Base-by-base conservation (phyloP, 1,139 yeast species). In the Taphrina confusa region DNA sequence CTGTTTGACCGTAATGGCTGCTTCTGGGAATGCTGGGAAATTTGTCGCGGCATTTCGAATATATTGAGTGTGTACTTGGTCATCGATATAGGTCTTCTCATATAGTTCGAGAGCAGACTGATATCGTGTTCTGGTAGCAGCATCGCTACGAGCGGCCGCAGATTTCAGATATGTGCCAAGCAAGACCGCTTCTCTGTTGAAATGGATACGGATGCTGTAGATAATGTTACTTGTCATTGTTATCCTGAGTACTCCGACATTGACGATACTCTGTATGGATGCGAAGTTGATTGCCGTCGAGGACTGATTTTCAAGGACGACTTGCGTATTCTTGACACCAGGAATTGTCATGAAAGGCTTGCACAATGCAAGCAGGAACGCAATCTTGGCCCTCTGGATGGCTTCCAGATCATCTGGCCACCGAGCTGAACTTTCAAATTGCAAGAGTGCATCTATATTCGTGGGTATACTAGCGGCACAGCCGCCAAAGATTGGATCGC, bases 331-430 rank as follows among this genome's bases (percentile, higher is more conserved):
- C 68, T 85, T 86, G 6, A 76, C 74, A 57, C 81, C 80, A 60
- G 78, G 74, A 31, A 75, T 72, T n/a, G 25, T 25, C 2, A 54
- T 34, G 14, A 47, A 34, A 25, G 76, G 72, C 61, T 87, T 89
- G 64, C 82, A 79, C 16, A 91, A 80, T 67, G 87, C 86, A 56
- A 94, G 72, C 66, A 92, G 75, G 67, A 94, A 88, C 4, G 97
- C 98, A 37, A 92, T 80, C 70, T 94, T 94, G 16, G 96, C 87
- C 68, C 85, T 84, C 70, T 92, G 98, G 62, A 90, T 75, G 0
- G 97, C 91, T 36, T 78, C 75, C 3, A 89, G 71, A 71, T 92
- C 96, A 72, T 88, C 96, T 0, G 99, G 98, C 99, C 98, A 94
- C 71, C 84, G 83, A n/a, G 83, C 79, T 1, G 96, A 87, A 2